Conservation (phyloP, 805 yeast genomes). For the Cyberlindnera bimundalis region DNA sequence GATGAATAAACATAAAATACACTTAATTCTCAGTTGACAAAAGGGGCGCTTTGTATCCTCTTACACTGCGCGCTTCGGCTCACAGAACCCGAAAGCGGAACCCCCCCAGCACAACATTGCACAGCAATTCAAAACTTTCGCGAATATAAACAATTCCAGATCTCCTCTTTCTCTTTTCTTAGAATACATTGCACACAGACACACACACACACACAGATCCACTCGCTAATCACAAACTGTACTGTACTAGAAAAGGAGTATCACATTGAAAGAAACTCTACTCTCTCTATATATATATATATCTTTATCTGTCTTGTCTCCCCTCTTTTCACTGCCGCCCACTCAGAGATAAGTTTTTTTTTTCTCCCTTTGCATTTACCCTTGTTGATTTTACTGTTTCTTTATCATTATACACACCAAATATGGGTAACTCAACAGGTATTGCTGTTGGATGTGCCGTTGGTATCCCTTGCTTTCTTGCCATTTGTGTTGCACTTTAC, state of each 20-base stretch:
- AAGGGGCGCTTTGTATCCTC: too few species aligned
- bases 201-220: neutral
- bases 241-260: neutral
- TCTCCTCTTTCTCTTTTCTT: too few species aligned
- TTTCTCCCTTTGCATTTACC: too few species aligned
- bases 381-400: too few species aligned
- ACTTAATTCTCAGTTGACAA: too few species aligned
- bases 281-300: too few species aligned
- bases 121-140: too few species aligned
- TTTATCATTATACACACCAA: neutral
- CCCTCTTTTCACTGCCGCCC: neutral
- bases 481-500: slow-evolving; percentile 31
- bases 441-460: slow-evolving; percentile 52
- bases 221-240: neutral
- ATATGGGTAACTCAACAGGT: slow-evolving; percentile 20
- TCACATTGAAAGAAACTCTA: too few species aligned
- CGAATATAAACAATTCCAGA: neutral
- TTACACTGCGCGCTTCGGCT: too few species aligned
- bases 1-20: too few species aligned
- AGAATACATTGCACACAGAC: neutral
- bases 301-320: neutral
- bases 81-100: too few species aligned
- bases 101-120: neutral
- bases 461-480: slow-evolving; percentile 46
- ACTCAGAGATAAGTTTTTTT: too few species aligned